These are phyloP conservation scores for Pythium catenulatum DNA, from an alignment of 352 stramenopile species.

Conservation along the genomic window DNA sequence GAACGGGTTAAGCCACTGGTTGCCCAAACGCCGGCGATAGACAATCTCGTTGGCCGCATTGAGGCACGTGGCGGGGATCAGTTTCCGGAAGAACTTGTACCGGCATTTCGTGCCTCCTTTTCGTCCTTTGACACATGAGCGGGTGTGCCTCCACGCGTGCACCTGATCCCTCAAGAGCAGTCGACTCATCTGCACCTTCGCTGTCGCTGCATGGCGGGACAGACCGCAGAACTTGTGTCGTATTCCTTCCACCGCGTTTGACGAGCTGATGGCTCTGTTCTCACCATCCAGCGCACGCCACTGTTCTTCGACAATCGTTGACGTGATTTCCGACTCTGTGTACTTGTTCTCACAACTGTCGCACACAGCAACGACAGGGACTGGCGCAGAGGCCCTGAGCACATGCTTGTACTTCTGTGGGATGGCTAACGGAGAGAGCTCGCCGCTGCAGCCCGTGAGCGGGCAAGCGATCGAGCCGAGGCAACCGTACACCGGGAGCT, in stretches of 20 bases:
- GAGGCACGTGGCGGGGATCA: constrained; percentile 11
- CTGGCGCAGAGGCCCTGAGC: not conserved
- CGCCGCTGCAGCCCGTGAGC: not conserved
- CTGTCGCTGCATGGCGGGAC: not conserved
- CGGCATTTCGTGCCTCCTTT: constrained; percentile 31
- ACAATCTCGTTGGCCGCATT: constrained; percentile 29
- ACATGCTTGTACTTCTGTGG: constrained; percentile 48
- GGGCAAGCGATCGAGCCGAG: constrained; percentile 5
- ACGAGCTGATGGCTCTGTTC: not conserved
- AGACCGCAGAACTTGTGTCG: constrained; percentile 40
- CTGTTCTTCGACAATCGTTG: not conserved
- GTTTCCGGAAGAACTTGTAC: constrained; percentile 59
- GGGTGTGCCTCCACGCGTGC: constrained; percentile 34
- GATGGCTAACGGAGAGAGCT: constrained; percentile 15
- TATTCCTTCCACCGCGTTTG: constrained; percentile 10
- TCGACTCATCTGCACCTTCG: constrained; percentile 46
- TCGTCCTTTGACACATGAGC: constrained; percentile 53
- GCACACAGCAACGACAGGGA: constrained; percentile 11
- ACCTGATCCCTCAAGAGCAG: constrained; percentile 43
- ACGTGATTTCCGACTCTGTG: constrained; percentile 6
- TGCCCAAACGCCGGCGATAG: constrained; percentile 39
- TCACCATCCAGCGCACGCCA: constrained; percentile 30
- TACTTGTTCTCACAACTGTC: not conserved
- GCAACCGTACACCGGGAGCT: constrained; percentile 39
- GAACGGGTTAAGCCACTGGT: constrained; percentile 61